These are phyloP conservation scores for Neonothopanus nambi DNA, from an alignment of 1,284 basidiomycete species.

Conservation along the genomic window DNA sequence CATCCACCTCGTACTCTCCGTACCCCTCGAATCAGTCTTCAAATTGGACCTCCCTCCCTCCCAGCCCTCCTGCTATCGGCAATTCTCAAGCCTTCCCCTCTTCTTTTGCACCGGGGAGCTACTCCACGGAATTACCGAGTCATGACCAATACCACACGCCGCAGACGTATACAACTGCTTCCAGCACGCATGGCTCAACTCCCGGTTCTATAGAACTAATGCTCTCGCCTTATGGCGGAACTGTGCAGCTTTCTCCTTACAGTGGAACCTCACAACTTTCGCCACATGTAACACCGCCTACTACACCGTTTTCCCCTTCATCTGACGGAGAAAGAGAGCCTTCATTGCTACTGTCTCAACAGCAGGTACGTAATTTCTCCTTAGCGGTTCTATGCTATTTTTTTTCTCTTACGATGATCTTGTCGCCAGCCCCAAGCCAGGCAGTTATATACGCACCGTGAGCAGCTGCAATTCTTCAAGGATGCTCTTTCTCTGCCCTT, in stretches of 20 bases:
- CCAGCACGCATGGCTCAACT: slow-evolving; percentile 15
- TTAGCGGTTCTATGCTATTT: too few relatives aligned
- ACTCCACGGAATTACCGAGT: too few relatives aligned
- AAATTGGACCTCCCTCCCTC: neutral
- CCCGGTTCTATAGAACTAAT: slow-evolving; percentile 15
- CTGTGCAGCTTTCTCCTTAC: slow-evolving; percentile 1
- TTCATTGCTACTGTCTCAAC: too few relatives aligned
- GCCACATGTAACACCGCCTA: slow-evolving; percentile 4
- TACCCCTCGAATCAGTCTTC: neutral
- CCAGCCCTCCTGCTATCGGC: neutral
- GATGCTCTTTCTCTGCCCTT: slow-evolving; percentile 37
- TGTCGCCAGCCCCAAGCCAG: too few relatives aligned
- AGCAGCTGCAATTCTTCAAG: slow-evolving; percentile 44
- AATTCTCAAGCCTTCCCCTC: neutral
- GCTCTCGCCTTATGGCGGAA: slow-evolving; percentile 8
- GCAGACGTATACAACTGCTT: neutral
- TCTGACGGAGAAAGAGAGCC: too few relatives aligned
- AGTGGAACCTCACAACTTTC: neutral
- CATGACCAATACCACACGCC: too few relatives aligned
- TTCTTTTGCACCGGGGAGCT: neutral
- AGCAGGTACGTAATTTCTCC: too few relatives aligned
- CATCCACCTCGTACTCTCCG: neutral
- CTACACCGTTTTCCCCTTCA: neutral
- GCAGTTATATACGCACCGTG: slow-evolving; percentile 27
- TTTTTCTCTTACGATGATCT: too few relatives aligned